These are phyloP conservation scores for Serpula lacrymans DNA, from an alignment of 768 basidiomycete species.

Conservation along the genomic window DNA sequence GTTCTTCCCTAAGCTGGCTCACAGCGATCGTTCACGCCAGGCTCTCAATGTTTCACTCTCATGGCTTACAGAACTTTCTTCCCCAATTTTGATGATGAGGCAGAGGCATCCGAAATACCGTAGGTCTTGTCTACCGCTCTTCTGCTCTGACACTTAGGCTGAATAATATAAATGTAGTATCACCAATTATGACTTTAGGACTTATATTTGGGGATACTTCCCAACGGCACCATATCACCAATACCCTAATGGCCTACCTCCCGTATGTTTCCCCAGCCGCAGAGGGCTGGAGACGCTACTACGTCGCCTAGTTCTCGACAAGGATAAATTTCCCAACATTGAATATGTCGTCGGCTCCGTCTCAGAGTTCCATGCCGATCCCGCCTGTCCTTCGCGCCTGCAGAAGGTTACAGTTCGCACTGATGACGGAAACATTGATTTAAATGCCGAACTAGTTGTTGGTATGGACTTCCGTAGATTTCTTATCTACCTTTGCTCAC, in stretches of 20 bases:
- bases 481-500: no score
- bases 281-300: conserved; percentile 27
- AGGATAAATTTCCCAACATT: conserved; percentile 15
- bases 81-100: conserved; percentile 17
- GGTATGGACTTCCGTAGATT: conserved; percentile 12
- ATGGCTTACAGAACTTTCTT: conserved; percentile 14
- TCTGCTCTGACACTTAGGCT: neutral
- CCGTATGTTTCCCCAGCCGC: conserved; percentile 18
- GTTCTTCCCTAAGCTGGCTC: no score
- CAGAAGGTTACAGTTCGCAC: conserved; percentile 15
- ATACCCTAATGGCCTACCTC: conserved; percentile 11
- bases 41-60: conserved; percentile 10
- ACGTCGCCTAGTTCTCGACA: conserved; percentile 22
- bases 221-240: conserved; percentile 9
- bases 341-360: conserved; percentile 23
- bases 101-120: conserved; percentile 11
- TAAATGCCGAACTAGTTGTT: conserved; percentile 17
- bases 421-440: conserved; percentile 8
- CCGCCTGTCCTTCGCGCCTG: conserved; percentile 8
- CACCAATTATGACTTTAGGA: conserved; percentile 12
- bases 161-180: conserved; percentile 8
- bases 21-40: conserved; percentile 3
- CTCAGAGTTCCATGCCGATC: conserved; percentile 18
- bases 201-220: conserved; percentile 10
- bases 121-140: no score